phyloP scores from a whole-genome alignment of 257 asterid genomes.

The Salvia miltiorrhiza region DNA sequence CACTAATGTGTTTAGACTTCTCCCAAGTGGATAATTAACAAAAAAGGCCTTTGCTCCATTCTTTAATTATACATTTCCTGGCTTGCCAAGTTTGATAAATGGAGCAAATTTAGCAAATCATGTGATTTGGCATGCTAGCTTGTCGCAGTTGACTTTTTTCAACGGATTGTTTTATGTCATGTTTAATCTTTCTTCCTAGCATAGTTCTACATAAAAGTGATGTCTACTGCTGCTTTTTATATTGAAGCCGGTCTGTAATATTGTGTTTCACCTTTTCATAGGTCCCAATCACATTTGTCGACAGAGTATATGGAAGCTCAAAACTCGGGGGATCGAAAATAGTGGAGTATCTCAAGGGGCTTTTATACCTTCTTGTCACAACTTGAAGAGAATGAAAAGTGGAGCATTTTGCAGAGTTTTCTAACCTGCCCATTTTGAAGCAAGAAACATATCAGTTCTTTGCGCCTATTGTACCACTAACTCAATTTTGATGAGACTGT shows the following conservation, averaged over 20 bases:
- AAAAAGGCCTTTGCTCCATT: too few relatives aligned
- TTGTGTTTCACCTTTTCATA: slow-evolving; percentile 15
- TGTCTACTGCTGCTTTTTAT: not conserved
- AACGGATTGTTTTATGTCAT: not conserved
- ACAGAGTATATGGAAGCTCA: slow-evolving; percentile 91
- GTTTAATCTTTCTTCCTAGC: not conserved
- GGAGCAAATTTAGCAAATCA: too few relatives aligned
- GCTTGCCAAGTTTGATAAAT: too few relatives aligned
- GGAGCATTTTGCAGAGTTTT: not conserved
- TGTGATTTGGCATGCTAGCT: too few relatives aligned
- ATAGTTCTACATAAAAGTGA: not conserved
- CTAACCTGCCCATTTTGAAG: too few relatives aligned
- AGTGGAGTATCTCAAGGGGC: slow-evolving; percentile 89
- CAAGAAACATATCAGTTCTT: too few relatives aligned
- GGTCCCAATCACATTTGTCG: slow-evolving; percentile 96
- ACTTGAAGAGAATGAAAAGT: too few relatives aligned
- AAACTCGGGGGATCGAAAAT: slow-evolving; percentile 97
- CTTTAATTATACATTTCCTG: too few relatives aligned
- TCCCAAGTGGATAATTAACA: too few relatives aligned
- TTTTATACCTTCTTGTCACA: slow-evolving; percentile 73
- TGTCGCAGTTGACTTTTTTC: not conserved
- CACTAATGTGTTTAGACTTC: too few relatives aligned
- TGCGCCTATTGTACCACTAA: too few relatives aligned
- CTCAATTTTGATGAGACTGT: too few relatives aligned
- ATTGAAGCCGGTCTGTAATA: not conserved